phyloP scores from a whole-genome alignment of 2,329 filamentous ascomycete genomes.

The Peltaster fructicola region DNA sequence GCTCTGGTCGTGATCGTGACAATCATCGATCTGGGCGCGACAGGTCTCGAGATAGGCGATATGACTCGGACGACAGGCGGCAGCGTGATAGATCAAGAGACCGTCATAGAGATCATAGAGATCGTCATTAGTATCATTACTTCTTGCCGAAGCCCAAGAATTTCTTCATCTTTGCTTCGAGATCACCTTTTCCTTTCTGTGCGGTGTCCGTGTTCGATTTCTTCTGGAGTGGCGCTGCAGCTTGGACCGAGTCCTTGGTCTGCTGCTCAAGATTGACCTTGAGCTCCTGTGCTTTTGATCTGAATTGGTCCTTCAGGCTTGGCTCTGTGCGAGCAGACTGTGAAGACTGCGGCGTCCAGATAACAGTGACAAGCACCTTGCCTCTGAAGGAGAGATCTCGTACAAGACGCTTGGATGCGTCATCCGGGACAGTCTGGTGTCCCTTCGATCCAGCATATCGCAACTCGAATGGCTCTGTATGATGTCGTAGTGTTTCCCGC shows the following conservation, averaged over 20 bases:
- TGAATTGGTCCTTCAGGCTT: conserved; percentile 42
- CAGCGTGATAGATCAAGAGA: no score
- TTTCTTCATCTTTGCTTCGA: conserved; percentile 41
- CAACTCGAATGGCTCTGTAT: conserved; percentile 50
- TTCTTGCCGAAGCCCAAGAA: conserved; percentile 60
- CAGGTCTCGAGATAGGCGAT: conserved; percentile 3
- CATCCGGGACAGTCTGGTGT: conserved; percentile 10
- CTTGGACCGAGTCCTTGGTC: conserved; percentile 2
- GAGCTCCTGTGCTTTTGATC: conserved; percentile 47
- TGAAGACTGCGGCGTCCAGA: conserved; percentile 52
- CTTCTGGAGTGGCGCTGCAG: conserved; percentile 9
- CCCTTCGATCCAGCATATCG: conserved; percentile 41
- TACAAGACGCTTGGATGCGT: conserved; percentile 40
- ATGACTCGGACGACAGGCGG: conserved; percentile 7
- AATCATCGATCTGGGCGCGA: conserved; percentile 6
- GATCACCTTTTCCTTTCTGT: conserved; percentile 18
- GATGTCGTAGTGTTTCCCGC: conserved; percentile 46
- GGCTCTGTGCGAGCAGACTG: conserved; percentile 35
- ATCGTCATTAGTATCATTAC: no score
- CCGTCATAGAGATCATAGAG: no score
- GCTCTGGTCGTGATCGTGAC: conserved; percentile 6
- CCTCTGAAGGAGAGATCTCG: conserved; percentile 52
- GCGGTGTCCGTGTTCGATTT: conserved; percentile 7
- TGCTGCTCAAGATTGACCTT: conserved; percentile 43
- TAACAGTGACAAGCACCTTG: conserved; percentile 55